Percentiles rank a stretch among this genome's conserved stretches.
These are phyloP conservation scores for Penicillium soppii DNA, from an alignment of 495 filamentous ascomycete species.

Conservation along the genomic window DNA sequence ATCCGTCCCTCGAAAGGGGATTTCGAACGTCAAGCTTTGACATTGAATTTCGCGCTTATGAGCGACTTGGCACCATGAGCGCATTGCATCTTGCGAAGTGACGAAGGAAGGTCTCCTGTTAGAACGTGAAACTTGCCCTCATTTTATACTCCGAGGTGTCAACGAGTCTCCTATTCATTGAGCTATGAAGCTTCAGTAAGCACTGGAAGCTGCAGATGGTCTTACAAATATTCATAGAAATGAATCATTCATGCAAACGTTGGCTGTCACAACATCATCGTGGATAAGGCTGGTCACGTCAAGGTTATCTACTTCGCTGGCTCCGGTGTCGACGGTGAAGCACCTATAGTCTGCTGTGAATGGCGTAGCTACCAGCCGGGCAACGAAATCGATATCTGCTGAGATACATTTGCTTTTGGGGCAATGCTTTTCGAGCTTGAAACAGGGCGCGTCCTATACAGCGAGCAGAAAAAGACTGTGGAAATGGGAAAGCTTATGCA, in stretches of 20 bases:
- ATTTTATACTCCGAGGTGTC: neutral
- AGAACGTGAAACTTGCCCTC: neutral
- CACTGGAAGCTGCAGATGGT: slow-evolving; percentile 9
- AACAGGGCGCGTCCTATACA: slow-evolving; percentile 16
- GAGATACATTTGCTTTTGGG: slow-evolving; percentile 21
- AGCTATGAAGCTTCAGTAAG: slow-evolving; percentile 4
- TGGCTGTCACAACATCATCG: slow-evolving; percentile 17
- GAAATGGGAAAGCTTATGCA: neutral
- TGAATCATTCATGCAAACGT: slow-evolving; percentile 18
- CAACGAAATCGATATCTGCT: slow-evolving; percentile 1
- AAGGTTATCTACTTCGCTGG: slow-evolving; percentile 22
- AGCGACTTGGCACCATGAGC: neutral
- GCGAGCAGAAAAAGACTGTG: neutral
- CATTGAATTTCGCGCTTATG: neutral
- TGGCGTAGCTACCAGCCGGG: slow-evolving; percentile 10
- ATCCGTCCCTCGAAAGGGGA: neutral
- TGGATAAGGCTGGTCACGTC: slow-evolving; percentile 10
- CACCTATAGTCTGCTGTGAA: slow-evolving; percentile 15
- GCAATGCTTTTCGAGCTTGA: slow-evolving; percentile 18
- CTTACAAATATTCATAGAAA: slow-evolving; percentile 15
- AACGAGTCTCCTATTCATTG: neutral
- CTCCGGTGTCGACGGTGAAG: slow-evolving; percentile 15
- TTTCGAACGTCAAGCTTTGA: neutral
- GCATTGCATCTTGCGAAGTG: neutral
- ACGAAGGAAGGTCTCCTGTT: neutral